Base-by-base conservation (phyloP, 2,329 filamentous ascomycete species). In the Phaeosphaeriaceae sp. region DNA sequence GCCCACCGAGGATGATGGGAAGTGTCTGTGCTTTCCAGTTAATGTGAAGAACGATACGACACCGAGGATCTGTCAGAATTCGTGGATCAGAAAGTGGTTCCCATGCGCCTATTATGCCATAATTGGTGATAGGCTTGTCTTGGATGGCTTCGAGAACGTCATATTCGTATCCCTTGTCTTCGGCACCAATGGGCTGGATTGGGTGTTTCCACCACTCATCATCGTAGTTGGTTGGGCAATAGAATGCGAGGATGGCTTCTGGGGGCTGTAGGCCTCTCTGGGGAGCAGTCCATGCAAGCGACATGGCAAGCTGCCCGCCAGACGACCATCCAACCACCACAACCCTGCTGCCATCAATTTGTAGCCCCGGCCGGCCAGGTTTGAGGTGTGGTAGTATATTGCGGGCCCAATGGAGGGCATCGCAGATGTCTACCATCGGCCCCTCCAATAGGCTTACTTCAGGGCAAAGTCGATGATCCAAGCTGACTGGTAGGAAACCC, bases 381-480 rank as follows among this genome's bases (percentile, higher is more conserved):
- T 29, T 11, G 5, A 47, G n/a, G 1, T 23, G 4, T 7, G 67
- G 70, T 2, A 81, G 64, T 0, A 48, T 54, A 0, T 63, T 49
- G 1, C 74, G 66, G 0, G 70, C 68, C 77, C 79, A 82, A 0
- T 43, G 7, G 1, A 78, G 61, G 1, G 79, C 77, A 50, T 81
- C 77, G 15, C 70, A 60, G 0, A 74, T 68, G 54, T 83, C 81
- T 1, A 54, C 51, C 65, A 83, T 76, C 0, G 80, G 72, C 0
- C 80, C 81, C 1, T 79, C 73, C 2, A 68, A 30, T 2, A 83
- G 56, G n/a, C 61, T 74, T 1, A 74, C 66, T 35, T 81, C 78
- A 0, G 80, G 81, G 49, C 79, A 82, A 1, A 83, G 73, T 0
- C 79, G 64, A 51, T 82, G 79, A 54, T 83, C 80, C 0, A 82